phyloP scores from a whole-genome alignment of 352 stramenopile species.

The Phytophthora pini region DNA sequence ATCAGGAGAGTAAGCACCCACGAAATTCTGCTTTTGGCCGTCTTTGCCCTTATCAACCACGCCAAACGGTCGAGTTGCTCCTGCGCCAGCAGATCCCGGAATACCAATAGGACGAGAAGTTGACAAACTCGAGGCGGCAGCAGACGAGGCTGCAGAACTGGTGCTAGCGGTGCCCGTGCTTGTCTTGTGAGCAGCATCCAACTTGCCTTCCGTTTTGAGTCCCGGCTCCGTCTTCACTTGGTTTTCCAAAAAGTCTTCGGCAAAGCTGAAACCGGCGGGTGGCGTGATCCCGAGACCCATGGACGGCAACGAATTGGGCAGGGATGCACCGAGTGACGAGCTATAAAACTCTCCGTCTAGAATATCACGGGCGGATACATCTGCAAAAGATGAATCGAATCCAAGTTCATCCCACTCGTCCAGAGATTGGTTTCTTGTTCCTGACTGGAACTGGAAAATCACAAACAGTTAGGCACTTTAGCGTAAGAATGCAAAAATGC shows the following conservation, averaged over 20 bases:
- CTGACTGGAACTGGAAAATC: conserved; percentile 55
- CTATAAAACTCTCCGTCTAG: conserved; percentile 85
- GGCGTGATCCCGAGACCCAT: conserved; percentile 88
- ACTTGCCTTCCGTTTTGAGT: conserved; percentile 49
- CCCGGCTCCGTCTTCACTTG: conserved; percentile 63
- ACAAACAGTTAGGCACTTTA: conserved; percentile 1
- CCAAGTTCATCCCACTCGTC: conserved; percentile 89
- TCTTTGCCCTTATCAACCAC: conserved; percentile 61
- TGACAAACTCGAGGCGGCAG: conserved; percentile 48
- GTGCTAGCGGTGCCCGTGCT: conserved; percentile 7
- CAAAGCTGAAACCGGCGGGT: conserved; percentile 84
- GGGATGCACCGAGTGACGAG: conserved; percentile 80
- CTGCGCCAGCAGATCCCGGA: conserved; percentile 54
- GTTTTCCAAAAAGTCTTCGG: conserved; percentile 86
- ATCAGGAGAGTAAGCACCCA: conserved; percentile 96
- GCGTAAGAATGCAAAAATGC: conserved; percentile 1
- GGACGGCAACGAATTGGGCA: conserved; percentile 88
- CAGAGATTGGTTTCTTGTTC: conserved; percentile 72
- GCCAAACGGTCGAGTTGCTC: conserved; percentile 49
- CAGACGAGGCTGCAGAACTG: conserved; percentile 16
- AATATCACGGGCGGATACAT: conserved; percentile 80
- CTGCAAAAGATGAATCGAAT: conserved; percentile 84
- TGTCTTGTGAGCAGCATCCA: conserved; percentile 15
- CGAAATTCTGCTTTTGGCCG: conserved; percentile 82
- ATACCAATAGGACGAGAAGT: conserved; percentile 86